Percentiles rank a stretch among this genome's conserved stretches.
Evolutionary conservation across 2,329 filamentous ascomycete genomes (phyloP).

Genomic region (Aureobasidium sp.): DNA sequence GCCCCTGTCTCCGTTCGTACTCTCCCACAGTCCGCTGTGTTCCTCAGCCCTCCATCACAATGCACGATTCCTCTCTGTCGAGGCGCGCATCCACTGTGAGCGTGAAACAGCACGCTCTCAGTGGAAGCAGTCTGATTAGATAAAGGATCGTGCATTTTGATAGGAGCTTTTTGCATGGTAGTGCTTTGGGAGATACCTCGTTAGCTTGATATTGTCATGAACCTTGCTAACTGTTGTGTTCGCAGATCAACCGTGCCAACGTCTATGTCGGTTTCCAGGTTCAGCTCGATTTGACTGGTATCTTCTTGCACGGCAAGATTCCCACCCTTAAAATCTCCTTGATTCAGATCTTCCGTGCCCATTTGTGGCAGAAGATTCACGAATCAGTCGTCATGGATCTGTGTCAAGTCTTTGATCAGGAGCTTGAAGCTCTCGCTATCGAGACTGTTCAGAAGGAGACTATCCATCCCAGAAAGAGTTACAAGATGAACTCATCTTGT

Average conservation of each 20-base stretch:
- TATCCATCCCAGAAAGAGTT: conserved; percentile 96
- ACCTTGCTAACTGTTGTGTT: background rate
- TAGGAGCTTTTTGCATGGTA: background rate
- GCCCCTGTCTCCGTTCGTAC: background rate
- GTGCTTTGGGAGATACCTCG: background rate
- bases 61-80: background rate
- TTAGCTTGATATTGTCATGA: background rate
- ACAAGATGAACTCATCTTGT: conserved; percentile 99
- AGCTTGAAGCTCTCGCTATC: conserved; percentile 89
- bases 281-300: conserved; percentile 92
- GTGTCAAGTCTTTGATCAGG: conserved; percentile 96
- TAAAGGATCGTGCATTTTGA: background rate
- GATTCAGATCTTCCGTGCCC: conserved; percentile 98
- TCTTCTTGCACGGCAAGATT: conserved; percentile 98
- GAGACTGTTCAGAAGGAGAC: conserved; percentile 99
- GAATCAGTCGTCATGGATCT: conserved; percentile 98
- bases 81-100: background rate
- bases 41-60: background rate
- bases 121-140: background rate
- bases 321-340: conserved; percentile 95
- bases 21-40: background rate
- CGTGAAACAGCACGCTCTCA: background rate
- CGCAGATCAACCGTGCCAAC: conserved; percentile 77
- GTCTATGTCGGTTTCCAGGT: conserved; percentile 99
- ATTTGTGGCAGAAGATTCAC: conserved; percentile 99